Percentiles rank a stretch among this genome's conserved stretches.
Conservation (phyloP, 2,329 filamentous ascomycete genomes). For the Ophiostoma triangulosporum region DNA sequence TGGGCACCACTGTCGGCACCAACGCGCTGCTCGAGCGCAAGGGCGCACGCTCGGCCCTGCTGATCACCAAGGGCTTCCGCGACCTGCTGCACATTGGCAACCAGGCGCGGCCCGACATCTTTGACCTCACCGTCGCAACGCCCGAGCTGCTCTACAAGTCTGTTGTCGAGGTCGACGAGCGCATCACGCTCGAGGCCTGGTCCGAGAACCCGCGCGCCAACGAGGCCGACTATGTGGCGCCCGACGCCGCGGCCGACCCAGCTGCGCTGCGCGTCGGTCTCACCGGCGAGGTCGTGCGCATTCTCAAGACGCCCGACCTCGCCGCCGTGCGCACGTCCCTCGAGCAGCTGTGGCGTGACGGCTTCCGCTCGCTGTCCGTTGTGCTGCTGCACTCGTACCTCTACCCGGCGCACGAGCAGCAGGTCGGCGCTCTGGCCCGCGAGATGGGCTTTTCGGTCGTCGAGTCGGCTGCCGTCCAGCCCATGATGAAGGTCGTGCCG, state of each 20-base stretch:
- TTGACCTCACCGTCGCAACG: conserved; percentile 74
- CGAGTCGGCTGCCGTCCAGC: conserved; percentile 9
- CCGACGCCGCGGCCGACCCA: conserved; percentile 20
- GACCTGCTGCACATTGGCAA: conserved; percentile 85
- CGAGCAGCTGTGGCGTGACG: conserved; percentile 45
- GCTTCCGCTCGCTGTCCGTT: conserved; percentile 34
- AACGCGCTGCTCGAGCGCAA: conserved; percentile 85
- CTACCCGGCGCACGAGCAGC: conserved; percentile 13
- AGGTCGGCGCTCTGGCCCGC: conserved; percentile 9
- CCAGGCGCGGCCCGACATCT: conserved; percentile 79
- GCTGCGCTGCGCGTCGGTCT: conserved; percentile 22
- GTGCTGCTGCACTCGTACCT: conserved; percentile 13
- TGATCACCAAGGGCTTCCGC: conserved; percentile 76
- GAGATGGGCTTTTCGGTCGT: conserved; percentile 8
- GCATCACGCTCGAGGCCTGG: conserved; percentile 77
- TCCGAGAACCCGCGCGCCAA: conserved; percentile 3
- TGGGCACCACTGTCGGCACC: conserved; percentile 91
- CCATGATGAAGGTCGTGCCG: conserved; percentile 54
- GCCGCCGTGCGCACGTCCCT: conserved; percentile 41
- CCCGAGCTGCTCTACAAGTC: conserved; percentile 74
- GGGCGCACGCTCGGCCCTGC: conserved; percentile 77
- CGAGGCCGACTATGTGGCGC: conserved; percentile 1
- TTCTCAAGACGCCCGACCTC: conserved; percentile 42
- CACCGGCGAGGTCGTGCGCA: conserved; percentile 34
- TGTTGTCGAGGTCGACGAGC: conserved; percentile 77